Conservation (phyloP, 2,329 filamentous ascomycete genomes). For the Herpotrichia juniperi region DNA sequence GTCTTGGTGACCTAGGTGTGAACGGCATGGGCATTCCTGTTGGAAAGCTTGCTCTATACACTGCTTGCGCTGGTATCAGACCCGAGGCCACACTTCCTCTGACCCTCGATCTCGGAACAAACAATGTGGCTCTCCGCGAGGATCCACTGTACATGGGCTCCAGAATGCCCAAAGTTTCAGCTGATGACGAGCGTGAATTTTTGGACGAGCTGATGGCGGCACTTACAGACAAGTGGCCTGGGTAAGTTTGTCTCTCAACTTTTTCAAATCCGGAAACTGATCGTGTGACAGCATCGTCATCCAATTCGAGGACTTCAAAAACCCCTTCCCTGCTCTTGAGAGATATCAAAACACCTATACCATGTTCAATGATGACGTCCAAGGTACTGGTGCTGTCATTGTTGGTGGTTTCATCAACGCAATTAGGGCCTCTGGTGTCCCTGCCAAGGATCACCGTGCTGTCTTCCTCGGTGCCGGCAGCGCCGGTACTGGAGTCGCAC, state of each 20-base stretch:
- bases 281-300: slow-evolving; percentile 67
- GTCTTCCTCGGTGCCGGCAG: slow-evolving; percentile 97
- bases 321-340: slow-evolving; percentile 91
- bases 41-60: slow-evolving; percentile 95
- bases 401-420: slow-evolving; percentile 78
- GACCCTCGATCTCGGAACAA: slow-evolving; percentile 67
- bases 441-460: slow-evolving; percentile 86
- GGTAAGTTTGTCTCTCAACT: slow-evolving; percentile 51
- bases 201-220: slow-evolving; percentile 98
- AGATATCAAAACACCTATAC: slow-evolving; percentile 87
- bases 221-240: slow-evolving; percentile 76
- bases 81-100: slow-evolving; percentile 71
- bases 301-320: slow-evolving; percentile 98
- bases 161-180: slow-evolving; percentile 77
- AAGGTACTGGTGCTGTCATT: slow-evolving; percentile 95
- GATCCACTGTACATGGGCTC: slow-evolving; percentile 92
- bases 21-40: slow-evolving; percentile 99
- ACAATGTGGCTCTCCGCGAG: slow-evolving; percentile 69
- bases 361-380: slow-evolving; percentile 99
- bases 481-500: slow-evolving; percentile 94
- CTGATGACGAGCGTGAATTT: slow-evolving; percentile 84
- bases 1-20: slow-evolving; percentile 92
- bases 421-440: slow-evolving; percentile 84
- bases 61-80: slow-evolving; percentile 91
- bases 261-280: slow-evolving; percentile 32